phyloP scores from a whole-genome alignment of 768 basidiomycete genomes.

The Pisolithus microcarpus region DNA sequence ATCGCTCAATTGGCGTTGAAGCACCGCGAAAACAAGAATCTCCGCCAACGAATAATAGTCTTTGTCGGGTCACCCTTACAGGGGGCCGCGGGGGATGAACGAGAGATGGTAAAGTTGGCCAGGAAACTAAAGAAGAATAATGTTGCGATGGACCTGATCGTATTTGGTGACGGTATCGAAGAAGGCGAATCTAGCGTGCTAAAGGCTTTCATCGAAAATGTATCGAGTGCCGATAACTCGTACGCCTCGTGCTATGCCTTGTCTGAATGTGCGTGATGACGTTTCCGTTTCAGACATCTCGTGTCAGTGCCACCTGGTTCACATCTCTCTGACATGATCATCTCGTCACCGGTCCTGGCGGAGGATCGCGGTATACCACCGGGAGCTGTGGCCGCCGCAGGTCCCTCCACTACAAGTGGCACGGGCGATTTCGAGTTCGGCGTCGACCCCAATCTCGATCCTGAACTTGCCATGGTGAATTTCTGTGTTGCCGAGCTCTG shows the following conservation, averaged over 20 bases:
- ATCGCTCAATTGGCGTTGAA: constrained; percentile 95
- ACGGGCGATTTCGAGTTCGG: constrained; percentile 74
- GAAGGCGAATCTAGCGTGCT: constrained; percentile 62
- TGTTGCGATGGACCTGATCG: constrained; percentile 87
- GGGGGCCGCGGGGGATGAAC: constrained; percentile 63
- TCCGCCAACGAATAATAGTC: constrained; percentile 90
- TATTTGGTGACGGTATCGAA: constrained; percentile 86
- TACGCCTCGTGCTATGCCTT: constrained; percentile 31
- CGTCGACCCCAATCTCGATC: constrained; percentile 92
- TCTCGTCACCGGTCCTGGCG: constrained; percentile 75
- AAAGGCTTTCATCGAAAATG: constrained; percentile 75
- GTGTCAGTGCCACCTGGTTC: constrained; percentile 71
- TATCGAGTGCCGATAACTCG: constrained; percentile 81
- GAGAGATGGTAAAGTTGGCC: constrained; percentile 78
- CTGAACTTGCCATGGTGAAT: constrained; percentile 91
- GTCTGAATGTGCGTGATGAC: not conserved
- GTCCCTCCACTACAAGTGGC: constrained; percentile 40
- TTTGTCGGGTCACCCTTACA: constrained; percentile 89
- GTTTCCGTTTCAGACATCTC: constrained; percentile 53
- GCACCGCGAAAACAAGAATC: constrained; percentile 97
- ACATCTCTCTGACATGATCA: constrained; percentile 74
- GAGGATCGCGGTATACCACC: constrained; percentile 72
- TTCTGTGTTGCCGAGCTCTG: not conserved
- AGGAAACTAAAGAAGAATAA: constrained; percentile 99
- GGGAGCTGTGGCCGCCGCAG: constrained; percentile 45